These are phyloP conservation scores for Phycomyces nitens DNA, from an alignment of 192 early-diverging fungal genomes.

Conservation along the genomic window DNA sequence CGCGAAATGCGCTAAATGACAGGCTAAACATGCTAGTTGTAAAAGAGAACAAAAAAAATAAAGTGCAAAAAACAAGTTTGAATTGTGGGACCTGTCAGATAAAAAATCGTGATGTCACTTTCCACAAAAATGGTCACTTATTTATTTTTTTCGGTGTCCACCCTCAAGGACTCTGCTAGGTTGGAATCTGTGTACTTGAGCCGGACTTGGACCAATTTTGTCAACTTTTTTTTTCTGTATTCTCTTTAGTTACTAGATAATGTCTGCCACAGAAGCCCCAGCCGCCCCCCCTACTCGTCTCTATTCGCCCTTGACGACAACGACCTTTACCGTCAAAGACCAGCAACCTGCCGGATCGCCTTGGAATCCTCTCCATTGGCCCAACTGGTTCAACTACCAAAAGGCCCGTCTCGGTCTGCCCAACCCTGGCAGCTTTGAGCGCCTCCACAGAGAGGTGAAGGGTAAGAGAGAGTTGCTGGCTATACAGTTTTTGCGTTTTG, in stretches of 20 bases:
- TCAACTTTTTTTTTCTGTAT: slow-evolving; percentile 11
- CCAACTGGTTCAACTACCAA: slow-evolving; percentile 34
- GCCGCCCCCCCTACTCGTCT: slow-evolving; percentile 3
- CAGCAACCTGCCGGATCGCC: slow-evolving; percentile 24
- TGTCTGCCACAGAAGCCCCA: slow-evolving; percentile 9
- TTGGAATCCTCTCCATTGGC: slow-evolving; percentile 34
- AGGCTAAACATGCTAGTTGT: not conserved
- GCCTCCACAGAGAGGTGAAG: slow-evolving; percentile 74
- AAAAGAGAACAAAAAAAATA: not conserved
- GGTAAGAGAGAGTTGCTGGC: slow-evolving; percentile 46
- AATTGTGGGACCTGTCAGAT: not conserved
- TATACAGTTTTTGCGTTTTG: slow-evolving; percentile 1
- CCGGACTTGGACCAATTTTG: not conserved
- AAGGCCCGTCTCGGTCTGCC: slow-evolving; percentile 54
- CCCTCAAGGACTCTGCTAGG: not conserved
- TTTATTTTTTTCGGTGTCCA: not conserved
- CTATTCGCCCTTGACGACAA: slow-evolving; percentile 13
- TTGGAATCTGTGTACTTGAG: not conserved
- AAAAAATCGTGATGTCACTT: not conserved
- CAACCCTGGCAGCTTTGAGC: slow-evolving; percentile 82
- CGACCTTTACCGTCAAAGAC: slow-evolving; percentile 13
- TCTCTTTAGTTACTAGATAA: not conserved
- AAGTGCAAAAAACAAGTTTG: not conserved
- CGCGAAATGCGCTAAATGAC: not conserved
- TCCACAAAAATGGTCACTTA: not conserved